phyloP scores from a whole-genome alignment of 306 rosid genomes.

The Malus sieversii region DNA sequence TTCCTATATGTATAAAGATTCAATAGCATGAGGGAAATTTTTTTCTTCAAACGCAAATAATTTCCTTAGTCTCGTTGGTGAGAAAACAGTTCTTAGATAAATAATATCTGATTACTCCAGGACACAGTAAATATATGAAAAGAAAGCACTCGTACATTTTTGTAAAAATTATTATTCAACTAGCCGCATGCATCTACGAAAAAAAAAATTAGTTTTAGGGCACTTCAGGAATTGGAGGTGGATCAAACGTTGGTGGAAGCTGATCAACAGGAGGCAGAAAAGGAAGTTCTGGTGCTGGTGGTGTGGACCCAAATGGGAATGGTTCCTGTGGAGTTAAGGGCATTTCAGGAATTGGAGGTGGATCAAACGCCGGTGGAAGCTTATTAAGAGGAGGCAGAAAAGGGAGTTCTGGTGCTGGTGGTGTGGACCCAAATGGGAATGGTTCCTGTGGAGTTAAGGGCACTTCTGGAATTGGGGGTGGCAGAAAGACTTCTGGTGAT shows the following conservation, averaged over 20 bases:
- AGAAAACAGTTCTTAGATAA: too few relatives aligned
- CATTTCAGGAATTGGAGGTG: slow-evolving; percentile 23
- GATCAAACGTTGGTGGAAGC: background rate
- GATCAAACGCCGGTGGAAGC: background rate
- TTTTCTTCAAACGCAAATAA: too few relatives aligned
- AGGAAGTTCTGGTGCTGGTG: slow-evolving; percentile 10
- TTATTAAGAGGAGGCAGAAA: background rate
- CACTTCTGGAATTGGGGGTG: slow-evolving; percentile 42
- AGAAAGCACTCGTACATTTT: too few relatives aligned
- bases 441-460: slow-evolving; percentile 34
- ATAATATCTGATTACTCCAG: too few relatives aligned
- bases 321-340: slow-evolving; percentile 30
- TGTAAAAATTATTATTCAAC: background rate
- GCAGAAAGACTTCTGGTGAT: slow-evolving; percentile 26
- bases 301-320: slow-evolving; percentile 21
- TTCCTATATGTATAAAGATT: too few relatives aligned
- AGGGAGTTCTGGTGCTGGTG: slow-evolving; percentile 10
- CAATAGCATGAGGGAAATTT: too few relatives aligned
- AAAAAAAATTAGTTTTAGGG: background rate
- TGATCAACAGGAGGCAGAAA: background rate
- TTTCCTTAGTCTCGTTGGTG: too few relatives aligned
- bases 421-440: slow-evolving; percentile 21
- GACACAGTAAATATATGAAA: too few relatives aligned
- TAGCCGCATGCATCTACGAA: background rate
- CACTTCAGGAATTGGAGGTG: background rate